Conservation (phyloP, 371 early-diverging fungal species). For the Fennellomyces sp. region DNA sequence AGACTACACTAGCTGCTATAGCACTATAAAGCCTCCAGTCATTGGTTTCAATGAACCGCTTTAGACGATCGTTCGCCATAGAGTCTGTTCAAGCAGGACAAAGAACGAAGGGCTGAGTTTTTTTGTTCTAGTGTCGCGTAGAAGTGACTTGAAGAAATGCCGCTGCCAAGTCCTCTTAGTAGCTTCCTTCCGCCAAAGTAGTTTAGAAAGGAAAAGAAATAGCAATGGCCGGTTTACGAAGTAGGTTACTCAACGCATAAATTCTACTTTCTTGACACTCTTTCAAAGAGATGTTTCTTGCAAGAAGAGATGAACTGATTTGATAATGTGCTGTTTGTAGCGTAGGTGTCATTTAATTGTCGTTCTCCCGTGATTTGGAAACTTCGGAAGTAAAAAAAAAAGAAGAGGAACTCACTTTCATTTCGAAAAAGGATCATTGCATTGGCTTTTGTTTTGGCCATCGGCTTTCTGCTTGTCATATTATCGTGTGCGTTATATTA, state of each 20-base stretch:
- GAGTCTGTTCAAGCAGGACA: background rate
- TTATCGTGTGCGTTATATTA: slow-evolving; percentile 91
- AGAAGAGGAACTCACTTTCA: background rate
- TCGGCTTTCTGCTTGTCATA: slow-evolving; percentile 89
- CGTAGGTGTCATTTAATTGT: background rate
- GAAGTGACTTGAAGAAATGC: background rate
- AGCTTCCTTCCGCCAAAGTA: background rate
- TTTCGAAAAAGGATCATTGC: slow-evolving; percentile 65
- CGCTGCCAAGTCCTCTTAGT: background rate
- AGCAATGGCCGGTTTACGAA: background rate
- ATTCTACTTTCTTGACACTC: background rate
- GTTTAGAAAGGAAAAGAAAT: background rate
- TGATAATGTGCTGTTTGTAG: background rate
- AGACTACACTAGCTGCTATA: slow-evolving; percentile 63
- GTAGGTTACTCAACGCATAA: too few relatives aligned
- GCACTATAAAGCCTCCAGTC: slow-evolving; percentile 82
- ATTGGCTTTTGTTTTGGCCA: slow-evolving; percentile 84
- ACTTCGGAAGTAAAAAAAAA: background rate
- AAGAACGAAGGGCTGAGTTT: too few relatives aligned
- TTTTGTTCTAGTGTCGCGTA: background rate
- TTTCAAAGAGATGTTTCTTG: background rate
- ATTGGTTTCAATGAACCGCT: slow-evolving; percentile 68
- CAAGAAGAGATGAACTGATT: background rate
- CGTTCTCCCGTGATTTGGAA: too few relatives aligned
- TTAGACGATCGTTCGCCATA: slow-evolving; percentile 35